These are phyloP conservation scores for Linum usitatissimum DNA, from an alignment of 345 rosid species.

Conservation along the genomic window DNA sequence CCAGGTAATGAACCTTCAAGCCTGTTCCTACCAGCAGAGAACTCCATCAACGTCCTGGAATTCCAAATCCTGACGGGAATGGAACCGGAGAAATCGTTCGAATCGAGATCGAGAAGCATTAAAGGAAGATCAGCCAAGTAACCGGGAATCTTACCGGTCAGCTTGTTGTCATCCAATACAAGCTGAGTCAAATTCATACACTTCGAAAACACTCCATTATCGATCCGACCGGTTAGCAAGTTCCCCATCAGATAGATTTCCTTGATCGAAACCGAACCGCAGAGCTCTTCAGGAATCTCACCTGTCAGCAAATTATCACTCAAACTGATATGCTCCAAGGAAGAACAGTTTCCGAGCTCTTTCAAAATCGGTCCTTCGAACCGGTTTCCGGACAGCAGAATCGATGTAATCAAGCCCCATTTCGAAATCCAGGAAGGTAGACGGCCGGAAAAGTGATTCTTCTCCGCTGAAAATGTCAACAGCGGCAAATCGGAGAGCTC, in stretches of 20 bases:
- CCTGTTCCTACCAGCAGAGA: constrained; percentile 53
- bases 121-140: constrained; percentile 61
- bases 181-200: constrained; percentile 60
- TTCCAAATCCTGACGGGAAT: constrained; percentile 60
- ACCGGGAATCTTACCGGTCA: constrained; percentile 50
- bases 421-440: constrained; percentile 70
- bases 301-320: constrained; percentile 55
- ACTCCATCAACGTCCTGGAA: constrained; percentile 53
- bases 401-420: constrained; percentile 49
- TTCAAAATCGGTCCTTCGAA: constrained; percentile 50
- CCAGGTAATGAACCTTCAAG: constrained; percentile 45
- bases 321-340: constrained; percentile 41
- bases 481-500: constrained; percentile 53
- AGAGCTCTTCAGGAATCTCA: constrained; percentile 56
- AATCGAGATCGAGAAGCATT: constrained; percentile 61
- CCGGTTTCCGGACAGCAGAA: constrained; percentile 46
- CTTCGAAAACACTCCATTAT: constrained; percentile 35
- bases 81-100: constrained; percentile 57
- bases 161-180: constrained; percentile 38
- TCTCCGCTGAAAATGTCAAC: constrained; percentile 56
- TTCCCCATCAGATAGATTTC: constrained; percentile 59
- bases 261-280: constrained; percentile 42
- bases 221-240: constrained; percentile 39
- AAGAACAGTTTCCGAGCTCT: constrained; percentile 48
- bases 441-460: constrained; percentile 59